Base-by-base conservation (phyloP, 2,329 filamentous ascomycete genomes). In the Exophiala phaeomuriformis region DNA sequence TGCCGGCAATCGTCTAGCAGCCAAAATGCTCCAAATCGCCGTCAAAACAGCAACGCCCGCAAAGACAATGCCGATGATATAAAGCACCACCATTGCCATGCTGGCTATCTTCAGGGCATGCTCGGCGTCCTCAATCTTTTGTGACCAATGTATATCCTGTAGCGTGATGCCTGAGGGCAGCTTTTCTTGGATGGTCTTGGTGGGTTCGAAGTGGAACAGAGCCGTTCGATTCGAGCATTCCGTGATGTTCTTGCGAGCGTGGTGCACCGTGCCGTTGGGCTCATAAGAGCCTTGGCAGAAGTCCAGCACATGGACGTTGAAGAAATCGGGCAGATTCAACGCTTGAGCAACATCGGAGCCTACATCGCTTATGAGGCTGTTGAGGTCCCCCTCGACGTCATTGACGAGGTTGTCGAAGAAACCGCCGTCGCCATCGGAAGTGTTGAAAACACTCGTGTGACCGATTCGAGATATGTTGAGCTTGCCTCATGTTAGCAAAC, bases 301-400 rank as follows among this genome's bases (percentile, higher is more conserved):
- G 65, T 79, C 74, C 68, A 83, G 75, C 51, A 84, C 63, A 65
- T 85, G 80, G 10, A 77, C 72, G 19, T 74, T 77, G 69, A 84
- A 84, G 67, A 79, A 85, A 66, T 83, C 77, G 39, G 79, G 72
- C 35, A 83, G 71, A 36, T 79, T 77, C 10, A 82, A 67, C 12
- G 71, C 66, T 43, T 72, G 65, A 19, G 75, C 73, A 29, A 79
- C 64, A 47, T 69, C 68, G 43, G 66, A 65, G 33, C 64, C 66
- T 8, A 65, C 59, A 45, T 70, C 67, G 62, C 67, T 68, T 36
- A 72, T 60, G 1, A 69, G 59, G 46, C 64, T 64, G 51, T 75
- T 66, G 41, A 71, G 54, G n/a, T 67, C 66, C 40, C 68, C 66
- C 62, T 75, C 69, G 51, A 78, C 65, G 36, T 69, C 65, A 51